Evolutionary conservation across 805 yeast species (phyloP), one percentile per base, ranked within the genome.

Genomic region (Nakazawaea laoshanensis): DNA sequence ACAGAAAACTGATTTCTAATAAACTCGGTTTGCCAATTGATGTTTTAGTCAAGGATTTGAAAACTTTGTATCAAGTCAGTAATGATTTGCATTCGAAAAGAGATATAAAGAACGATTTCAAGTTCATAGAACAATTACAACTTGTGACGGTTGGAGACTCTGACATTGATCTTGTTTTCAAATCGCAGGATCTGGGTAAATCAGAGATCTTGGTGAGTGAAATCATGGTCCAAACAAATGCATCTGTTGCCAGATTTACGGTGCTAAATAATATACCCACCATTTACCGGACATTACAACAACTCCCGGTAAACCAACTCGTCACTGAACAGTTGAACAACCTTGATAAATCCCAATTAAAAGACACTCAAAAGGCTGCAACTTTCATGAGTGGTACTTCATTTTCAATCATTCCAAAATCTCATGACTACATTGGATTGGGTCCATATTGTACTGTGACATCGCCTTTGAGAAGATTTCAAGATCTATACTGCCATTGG

Each of bases 401-500:
- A 23, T 63, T 70, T 28, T 58, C 74, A 2, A 52, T 68, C 0
- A 30, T 37, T 1, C 70, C 82, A 1, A 41, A 44, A 0, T 48
- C 45, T 1, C 96, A 87, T 54, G 59, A 63, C 15, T 71, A 81
- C 42, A 54, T 86, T 18, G 94, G 88, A 3, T 54, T 83, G 7
- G 51, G 55, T 0, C 50, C 58, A 5, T 86, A 88, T 47, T 64
- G 80, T 4, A 81, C 85, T 13, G 78, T 83, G 7, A 88, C 97
- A 0, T 87, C 96, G 0, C 97, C 98, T 2, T 60, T 92, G 42
- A 65, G 97, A 50, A 63, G 97, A 42, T 81, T 71, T 43, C 77
- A 81, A 5, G 97, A 89, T 51, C 54, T 87, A 39, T 52, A 87
- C 7, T 78, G 79, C 46, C 96, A 88, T 47, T 71, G 88, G 73